Evolutionary conservation across 768 basidiomycete genomes (phyloP).

Genomic region (Serendipita sp.): DNA sequence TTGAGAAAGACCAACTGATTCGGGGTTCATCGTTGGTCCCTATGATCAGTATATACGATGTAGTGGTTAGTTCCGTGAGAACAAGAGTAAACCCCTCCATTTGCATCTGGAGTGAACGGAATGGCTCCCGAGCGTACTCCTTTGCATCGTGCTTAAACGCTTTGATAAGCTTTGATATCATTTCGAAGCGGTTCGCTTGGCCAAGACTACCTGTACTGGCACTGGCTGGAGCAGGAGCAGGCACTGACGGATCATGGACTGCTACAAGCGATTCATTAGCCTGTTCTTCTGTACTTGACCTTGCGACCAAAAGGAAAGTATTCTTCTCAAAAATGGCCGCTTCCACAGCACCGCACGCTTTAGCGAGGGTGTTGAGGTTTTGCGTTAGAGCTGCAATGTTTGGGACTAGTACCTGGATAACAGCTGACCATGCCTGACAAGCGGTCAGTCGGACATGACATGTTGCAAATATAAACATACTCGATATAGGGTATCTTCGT

Average conservation of each 20-base stretch:
- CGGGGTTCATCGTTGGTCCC: constrained; percentile 15
- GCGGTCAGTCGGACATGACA: neutral
- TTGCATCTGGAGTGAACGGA: constrained; percentile 76
- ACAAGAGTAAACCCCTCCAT: constrained; percentile 73
- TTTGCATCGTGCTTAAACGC: constrained; percentile 54
- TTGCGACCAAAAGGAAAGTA: constrained; percentile 94
- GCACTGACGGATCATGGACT: neutral
- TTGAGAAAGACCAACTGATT: neutral
- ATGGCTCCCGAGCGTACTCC: constrained; percentile 45
- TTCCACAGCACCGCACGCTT: constrained; percentile 79
- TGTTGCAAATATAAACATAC: constrained; percentile 23
- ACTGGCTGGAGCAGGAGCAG: neutral
- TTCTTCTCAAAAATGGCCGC: constrained; percentile 93
- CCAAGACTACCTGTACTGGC: neutral
- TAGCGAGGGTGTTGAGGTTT: constrained; percentile 74
- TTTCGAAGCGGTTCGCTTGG: constrained; percentile 42
- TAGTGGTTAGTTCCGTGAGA: constrained; percentile 80
- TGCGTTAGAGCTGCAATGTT: constrained; percentile 78
- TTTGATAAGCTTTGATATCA: constrained; percentile 87
- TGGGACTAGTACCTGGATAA: constrained; percentile 91
- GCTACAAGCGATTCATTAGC: neutral
- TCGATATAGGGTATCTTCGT: constrained; percentile 94
- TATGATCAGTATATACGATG: constrained; percentile 83
- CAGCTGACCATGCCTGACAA: constrained; percentile 79
- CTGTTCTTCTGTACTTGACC: constrained; percentile 24